These are phyloP conservation scores for Glycyrrhiza uralensis DNA, from an alignment of 306 rosid species.

Conservation along the genomic window DNA sequence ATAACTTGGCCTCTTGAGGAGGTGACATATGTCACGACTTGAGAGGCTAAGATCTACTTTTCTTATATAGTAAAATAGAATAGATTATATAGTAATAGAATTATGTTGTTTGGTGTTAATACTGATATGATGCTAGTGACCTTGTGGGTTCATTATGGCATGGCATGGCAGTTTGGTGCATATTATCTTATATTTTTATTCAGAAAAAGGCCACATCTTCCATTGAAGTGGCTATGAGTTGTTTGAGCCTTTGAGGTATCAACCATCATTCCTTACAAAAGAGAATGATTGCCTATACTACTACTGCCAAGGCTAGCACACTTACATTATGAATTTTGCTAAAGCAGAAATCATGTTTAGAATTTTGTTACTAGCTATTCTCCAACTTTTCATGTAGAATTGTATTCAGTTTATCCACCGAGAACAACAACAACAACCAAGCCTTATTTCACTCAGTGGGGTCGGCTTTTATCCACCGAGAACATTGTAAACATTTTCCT, in stretches of 20 bases:
- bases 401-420: background rate
- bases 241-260: background rate
- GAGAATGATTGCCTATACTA: background rate
- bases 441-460: no score
- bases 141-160: background rate
- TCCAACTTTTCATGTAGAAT: background rate
- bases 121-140: background rate
- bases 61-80: no score
- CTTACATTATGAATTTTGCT: background rate
- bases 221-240: background rate
- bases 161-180: background rate
- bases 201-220: background rate
- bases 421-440: no score
- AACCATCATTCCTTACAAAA: background rate
- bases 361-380: background rate
- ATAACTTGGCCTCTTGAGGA: no score
- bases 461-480: background rate
- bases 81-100: no score
- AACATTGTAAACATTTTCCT: conserved; percentile 2
- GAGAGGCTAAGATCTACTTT: no score
- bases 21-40: no score
- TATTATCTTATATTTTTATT: background rate
- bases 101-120: background rate
- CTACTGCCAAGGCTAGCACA: background rate
- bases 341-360: background rate